phyloP scores from a whole-genome alignment of 768 basidiomycete genomes.

The Clavaria fumosa region DNA sequence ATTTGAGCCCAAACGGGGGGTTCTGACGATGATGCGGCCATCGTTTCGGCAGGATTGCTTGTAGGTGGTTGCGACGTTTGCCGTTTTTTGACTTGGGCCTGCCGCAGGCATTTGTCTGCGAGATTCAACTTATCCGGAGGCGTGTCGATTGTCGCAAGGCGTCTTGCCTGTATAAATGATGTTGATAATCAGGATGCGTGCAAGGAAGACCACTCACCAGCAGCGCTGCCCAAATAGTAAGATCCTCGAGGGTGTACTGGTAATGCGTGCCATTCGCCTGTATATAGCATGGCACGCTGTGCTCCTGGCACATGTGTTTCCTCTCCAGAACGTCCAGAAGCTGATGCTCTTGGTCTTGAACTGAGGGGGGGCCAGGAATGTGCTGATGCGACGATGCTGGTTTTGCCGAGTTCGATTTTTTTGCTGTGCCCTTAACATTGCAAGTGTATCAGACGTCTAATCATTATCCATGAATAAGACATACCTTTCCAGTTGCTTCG shows the following conservation, averaged over 20 bases:
- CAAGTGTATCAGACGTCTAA: too few species aligned
- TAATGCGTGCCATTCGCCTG: slow-evolving; percentile 6
- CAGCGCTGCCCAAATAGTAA: slow-evolving; percentile 3
- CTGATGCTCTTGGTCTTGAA: slow-evolving; percentile 5
- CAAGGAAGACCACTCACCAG: slow-evolving; percentile 1
- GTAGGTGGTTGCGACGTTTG: background rate
- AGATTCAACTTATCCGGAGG: slow-evolving; percentile 5
- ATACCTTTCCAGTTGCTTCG: slow-evolving; percentile 1
- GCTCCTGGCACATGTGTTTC: slow-evolving; percentile 3
- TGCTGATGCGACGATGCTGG: background rate
- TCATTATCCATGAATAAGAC: too few species aligned
- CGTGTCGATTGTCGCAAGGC: slow-evolving; percentile 2
- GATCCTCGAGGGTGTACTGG: slow-evolving; percentile 6
- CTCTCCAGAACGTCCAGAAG: slow-evolving; percentile 1
- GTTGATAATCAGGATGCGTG: background rate
- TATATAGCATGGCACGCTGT: slow-evolving; percentile 5
- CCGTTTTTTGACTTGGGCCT: slow-evolving; percentile 3
- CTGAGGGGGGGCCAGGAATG: background rate
- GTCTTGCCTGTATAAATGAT: background rate
- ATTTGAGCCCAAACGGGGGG: background rate
- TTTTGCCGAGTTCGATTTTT: slow-evolving; percentile 1
- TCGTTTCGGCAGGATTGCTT: background rate
- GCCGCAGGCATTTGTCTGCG: slow-evolving; percentile 1
- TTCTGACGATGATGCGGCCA: background rate
- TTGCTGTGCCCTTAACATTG: too few species aligned